phyloP scores from a whole-genome alignment of 2,329 filamentous ascomycete species.

The Aspergillus amoenus region DNA sequence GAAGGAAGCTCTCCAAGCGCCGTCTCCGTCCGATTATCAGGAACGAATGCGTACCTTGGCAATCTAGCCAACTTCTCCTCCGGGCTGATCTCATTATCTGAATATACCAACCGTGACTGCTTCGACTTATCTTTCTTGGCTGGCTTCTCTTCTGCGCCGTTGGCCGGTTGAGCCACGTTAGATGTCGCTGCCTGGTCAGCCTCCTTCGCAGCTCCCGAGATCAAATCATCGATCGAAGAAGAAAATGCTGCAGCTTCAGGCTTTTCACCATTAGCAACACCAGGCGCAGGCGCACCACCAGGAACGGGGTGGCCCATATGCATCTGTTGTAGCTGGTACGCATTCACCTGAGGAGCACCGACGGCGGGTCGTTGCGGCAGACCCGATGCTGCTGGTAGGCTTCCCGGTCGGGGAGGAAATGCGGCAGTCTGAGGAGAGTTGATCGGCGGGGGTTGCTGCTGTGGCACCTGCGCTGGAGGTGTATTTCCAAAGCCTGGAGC shows the following conservation, averaged over 20 bases:
- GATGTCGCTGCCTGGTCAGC: slow-evolving; percentile 42
- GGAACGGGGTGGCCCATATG: slow-evolving; percentile 50
- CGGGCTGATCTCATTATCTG: slow-evolving; percentile 74
- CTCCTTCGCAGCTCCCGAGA: slow-evolving; percentile 49
- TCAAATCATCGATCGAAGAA: slow-evolving; percentile 53
- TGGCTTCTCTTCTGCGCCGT: slow-evolving; percentile 59
- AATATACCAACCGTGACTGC: slow-evolving; percentile 71
- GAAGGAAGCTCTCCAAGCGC: slow-evolving; percentile 35
- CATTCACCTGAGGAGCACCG: slow-evolving; percentile 53
- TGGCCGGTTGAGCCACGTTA: slow-evolving; percentile 38
- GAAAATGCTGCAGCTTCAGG: slow-evolving; percentile 29
- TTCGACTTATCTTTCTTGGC: slow-evolving; percentile 67
- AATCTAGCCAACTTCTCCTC: slow-evolving; percentile 86
- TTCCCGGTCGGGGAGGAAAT: slow-evolving; percentile 52
- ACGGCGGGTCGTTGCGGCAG: slow-evolving; percentile 63
- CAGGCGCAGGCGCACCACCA: slow-evolving; percentile 21
- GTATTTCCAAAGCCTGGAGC: slow-evolving; percentile 40
- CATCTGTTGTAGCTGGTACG: slow-evolving; percentile 57
- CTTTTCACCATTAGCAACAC: slow-evolving; percentile 32
- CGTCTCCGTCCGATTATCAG: slow-evolving; percentile 42
- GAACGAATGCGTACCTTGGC: slow-evolving; percentile 70
- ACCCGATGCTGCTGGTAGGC: slow-evolving; percentile 55
- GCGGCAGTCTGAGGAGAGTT: slow-evolving; percentile 43
- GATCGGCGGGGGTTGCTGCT: slow-evolving; percentile 40
- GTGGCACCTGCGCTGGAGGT: slow-evolving; percentile 34